These are phyloP conservation scores for Xylaria sp. DNA, from an alignment of 2,329 filamentous ascomycete species.

Conservation along the genomic window DNA sequence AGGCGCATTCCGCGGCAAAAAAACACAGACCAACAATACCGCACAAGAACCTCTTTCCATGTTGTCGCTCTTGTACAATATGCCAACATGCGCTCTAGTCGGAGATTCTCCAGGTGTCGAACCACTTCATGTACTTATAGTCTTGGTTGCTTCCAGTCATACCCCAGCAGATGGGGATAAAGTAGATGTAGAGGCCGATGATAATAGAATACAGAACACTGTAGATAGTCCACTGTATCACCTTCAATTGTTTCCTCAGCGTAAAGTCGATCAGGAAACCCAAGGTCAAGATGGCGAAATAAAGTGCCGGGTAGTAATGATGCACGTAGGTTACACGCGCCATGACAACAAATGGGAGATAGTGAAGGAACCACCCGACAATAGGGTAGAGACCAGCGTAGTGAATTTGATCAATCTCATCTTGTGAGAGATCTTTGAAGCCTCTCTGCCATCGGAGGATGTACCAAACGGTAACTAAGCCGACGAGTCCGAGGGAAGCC, in stretches of 20 bases:
- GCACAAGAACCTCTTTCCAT: background rate
- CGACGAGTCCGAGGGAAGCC: constrained; percentile 74
- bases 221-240: constrained; percentile 72
- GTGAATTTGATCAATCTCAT: constrained; percentile 91
- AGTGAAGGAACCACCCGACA: constrained; percentile 95
- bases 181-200: constrained; percentile 84
- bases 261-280: constrained; percentile 91
- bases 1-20: background rate
- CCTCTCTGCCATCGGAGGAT: constrained; percentile 94
- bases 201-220: constrained; percentile 73
- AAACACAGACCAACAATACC: background rate
- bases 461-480: constrained; percentile 79
- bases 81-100: constrained; percentile 52
- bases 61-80: background rate
- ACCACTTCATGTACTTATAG: constrained; percentile 94
- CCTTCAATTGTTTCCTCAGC: constrained; percentile 68
- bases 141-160: constrained; percentile 86
- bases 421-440: constrained; percentile 77
- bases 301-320: constrained; percentile 97
- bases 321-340: constrained; percentile 98
- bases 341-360: constrained; percentile 95
- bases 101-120: constrained; percentile 82
- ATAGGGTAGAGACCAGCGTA: constrained; percentile 91
- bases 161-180: constrained; percentile 94
- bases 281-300: constrained; percentile 90